phyloP scores from a whole-genome alignment of 768 basidiomycete genomes.

The Tulasnella sp. region DNA sequence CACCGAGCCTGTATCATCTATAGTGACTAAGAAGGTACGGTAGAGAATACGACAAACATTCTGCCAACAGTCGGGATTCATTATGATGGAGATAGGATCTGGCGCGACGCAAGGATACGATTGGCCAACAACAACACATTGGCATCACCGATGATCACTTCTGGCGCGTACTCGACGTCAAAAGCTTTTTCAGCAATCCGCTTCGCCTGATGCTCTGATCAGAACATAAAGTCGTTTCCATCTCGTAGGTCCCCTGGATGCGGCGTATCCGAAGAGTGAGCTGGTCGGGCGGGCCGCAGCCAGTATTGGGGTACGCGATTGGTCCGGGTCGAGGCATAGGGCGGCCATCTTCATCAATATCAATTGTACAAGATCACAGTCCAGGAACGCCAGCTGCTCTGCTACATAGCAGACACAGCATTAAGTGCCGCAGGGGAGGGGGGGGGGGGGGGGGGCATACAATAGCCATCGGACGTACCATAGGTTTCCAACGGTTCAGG shows the following conservation, averaged over 20 bases:
- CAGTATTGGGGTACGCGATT: constrained; percentile 54
- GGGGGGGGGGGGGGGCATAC: too few species aligned
- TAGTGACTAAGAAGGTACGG: too few species aligned
- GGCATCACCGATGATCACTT: constrained; percentile 89
- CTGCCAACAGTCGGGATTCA: too few species aligned
- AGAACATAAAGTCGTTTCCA: constrained; percentile 89
- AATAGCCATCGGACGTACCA: too few species aligned
- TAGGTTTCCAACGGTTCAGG: constrained; percentile 83
- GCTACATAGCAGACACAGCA: constrained; percentile 44
- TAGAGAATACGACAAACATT: too few species aligned
- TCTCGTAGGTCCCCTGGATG: constrained; percentile 38
- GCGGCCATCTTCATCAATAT: constrained; percentile 68
- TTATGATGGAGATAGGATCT: constrained; percentile 31
- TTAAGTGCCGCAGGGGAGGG: too few species aligned
- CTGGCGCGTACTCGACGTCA: constrained; percentile 76
- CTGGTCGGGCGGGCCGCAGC: neutral
- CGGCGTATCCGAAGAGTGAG: constrained; percentile 29
- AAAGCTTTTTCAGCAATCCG: constrained; percentile 81
- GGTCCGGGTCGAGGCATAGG: constrained; percentile 79
- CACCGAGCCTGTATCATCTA: too few species aligned
- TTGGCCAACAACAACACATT: constrained; percentile 79
- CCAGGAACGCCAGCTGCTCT: constrained; percentile 50
- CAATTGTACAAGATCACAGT: constrained; percentile 53
- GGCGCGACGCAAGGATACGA: constrained; percentile 69
- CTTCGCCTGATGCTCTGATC: constrained; percentile 83